Evolutionary conservation across 176 grass and related monocot genomes (phyloP), one percentile per base, ranked within the genome.

Genomic region (Musa beccarii): DNA sequence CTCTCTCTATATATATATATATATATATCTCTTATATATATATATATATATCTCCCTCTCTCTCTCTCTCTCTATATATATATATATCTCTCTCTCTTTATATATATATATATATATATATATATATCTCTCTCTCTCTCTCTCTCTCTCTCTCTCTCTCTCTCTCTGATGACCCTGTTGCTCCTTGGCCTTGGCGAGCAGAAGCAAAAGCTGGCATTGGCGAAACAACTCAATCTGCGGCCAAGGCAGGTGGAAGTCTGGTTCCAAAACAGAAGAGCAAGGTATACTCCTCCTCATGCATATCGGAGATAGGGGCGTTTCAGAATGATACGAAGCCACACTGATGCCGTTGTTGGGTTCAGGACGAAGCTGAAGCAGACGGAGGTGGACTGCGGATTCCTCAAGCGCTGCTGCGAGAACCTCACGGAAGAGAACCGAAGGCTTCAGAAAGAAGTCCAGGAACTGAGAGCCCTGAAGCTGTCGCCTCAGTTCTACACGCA

Each of bases 311-410:
- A 57, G 11, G 54, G 54, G 16, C 16, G 34, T 17, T 57, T 57
- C 13, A 11, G 54, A 57, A 57, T 13, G 16, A 57, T 17, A 57
- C 9, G 4, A 62, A 19, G 13, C 20, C 1, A 15, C 9, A 9
- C 15, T 21, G 57, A 15, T n/a, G 20, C 4, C 8, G 54, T 54
- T 9, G 25, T 8, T 62, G 15, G 17, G 3, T 62, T 17, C 65
- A 84, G 93, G 71, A 96, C 93, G 20, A 96, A 96, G 81, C 75
- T 96, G 81, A 96, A 96, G 89, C 89, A 96, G 80, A 96, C 89
- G 51, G 93, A 96, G 81, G 89, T 96, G 50, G 87, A 92, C 75
- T 96, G 89, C 70, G 89, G 92, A 81, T 77, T 87, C 51, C 85
- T 96, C 25, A 92, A 90, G 80, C 80, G 89, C 49, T 92, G 85